Percentiles rank a stretch among this genome's conserved stretches.
Conservation (phyloP, 768 basidiomycete species). For the Lactarius sanguifluus region DNA sequence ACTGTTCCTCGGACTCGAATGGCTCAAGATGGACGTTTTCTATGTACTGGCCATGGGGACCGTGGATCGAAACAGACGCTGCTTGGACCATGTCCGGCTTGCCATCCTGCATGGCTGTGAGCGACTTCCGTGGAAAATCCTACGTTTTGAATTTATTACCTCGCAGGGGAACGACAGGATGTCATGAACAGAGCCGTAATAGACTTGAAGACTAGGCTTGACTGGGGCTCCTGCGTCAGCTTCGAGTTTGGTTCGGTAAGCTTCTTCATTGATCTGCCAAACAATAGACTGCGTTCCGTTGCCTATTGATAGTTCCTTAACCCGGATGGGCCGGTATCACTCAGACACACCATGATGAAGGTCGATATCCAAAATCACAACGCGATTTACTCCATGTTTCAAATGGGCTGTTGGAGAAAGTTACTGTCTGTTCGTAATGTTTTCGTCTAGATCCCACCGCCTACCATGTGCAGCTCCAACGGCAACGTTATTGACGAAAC, state of each 20-base stretch:
- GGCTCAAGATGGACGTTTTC: conserved; percentile 82
- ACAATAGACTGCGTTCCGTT: conserved; percentile 93
- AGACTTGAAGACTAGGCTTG: conserved; percentile 59
- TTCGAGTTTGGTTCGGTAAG: conserved; percentile 67
- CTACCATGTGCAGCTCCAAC: conserved; percentile 88
- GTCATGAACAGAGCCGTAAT: conserved; percentile 94
- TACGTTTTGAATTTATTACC: conserved; percentile 40
- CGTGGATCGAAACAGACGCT: conserved; percentile 78
- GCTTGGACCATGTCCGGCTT: conserved; percentile 77
- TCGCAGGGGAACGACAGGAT: conserved; percentile 92
- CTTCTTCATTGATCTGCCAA: conserved; percentile 91
- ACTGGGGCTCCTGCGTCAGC: conserved; percentile 40
- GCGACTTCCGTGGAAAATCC: conserved; percentile 10
- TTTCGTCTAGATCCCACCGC: conserved; percentile 22
- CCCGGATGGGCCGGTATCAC: not conserved
- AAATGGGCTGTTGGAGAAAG: conserved; percentile 67
- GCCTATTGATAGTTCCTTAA: conserved; percentile 44
- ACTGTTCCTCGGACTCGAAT: conserved; percentile 70
- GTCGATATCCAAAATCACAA: conserved; percentile 91
- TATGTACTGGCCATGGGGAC: conserved; percentile 83
- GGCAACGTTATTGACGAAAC: conserved; percentile 93
- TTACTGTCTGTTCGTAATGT: not conserved
- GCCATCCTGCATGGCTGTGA: conserved; percentile 59
- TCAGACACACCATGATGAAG: conserved; percentile 71
- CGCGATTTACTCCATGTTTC: conserved; percentile 69